Percentiles rank a stretch among this genome's conserved stretches.
phyloP scores from a whole-genome alignment of 2,329 filamentous ascomycete species.

The Exophiala sp. region DNA sequence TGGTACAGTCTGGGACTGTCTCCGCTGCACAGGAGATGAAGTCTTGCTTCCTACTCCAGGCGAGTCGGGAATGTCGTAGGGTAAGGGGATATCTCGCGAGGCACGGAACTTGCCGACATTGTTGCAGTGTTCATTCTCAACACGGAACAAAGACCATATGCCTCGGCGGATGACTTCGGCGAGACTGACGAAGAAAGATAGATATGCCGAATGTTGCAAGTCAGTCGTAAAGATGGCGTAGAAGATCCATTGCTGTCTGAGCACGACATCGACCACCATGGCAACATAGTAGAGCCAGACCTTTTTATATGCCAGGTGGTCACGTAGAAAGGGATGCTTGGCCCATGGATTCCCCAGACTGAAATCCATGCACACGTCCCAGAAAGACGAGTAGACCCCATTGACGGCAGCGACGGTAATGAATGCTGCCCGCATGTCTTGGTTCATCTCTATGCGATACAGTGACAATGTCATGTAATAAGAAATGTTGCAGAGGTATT shows the following conservation, averaged over 20 bases:
- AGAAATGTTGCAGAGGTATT: slow-evolving; percentile 79
- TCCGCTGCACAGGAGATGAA: slow-evolving; percentile 10
- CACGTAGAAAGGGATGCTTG: slow-evolving; percentile 62
- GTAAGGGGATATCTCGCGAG: slow-evolving; percentile 76
- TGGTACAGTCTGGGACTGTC: slow-evolving; percentile 3
- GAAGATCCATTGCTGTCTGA: slow-evolving; percentile 92
- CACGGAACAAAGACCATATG: slow-evolving; percentile 86
- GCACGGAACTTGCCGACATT: slow-evolving; percentile 89
- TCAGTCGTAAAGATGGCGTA: slow-evolving; percentile 79
- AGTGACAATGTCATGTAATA: slow-evolving; percentile 73
- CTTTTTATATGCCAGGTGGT: slow-evolving; percentile 71
- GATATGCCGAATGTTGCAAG: slow-evolving; percentile 72
- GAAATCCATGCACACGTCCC: slow-evolving; percentile 97
- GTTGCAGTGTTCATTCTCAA: slow-evolving; percentile 95
- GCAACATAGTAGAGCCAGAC: slow-evolving; percentile 80
- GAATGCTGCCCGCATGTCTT: slow-evolving; percentile 62
- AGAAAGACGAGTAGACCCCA: slow-evolving; percentile 74
- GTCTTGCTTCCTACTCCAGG: slow-evolving; percentile 8
- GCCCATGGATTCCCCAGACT: slow-evolving; percentile 75
- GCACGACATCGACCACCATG: slow-evolving; percentile 73
- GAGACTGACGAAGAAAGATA: slow-evolving; percentile 72
- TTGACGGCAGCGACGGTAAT: slow-evolving; percentile 77
- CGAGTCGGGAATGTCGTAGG: slow-evolving; percentile 49
- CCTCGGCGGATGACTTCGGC: slow-evolving; percentile 78
- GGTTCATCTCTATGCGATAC: slow-evolving; percentile 63